Evolutionary conservation across 768 basidiomycete genomes (phyloP).

Genomic region (Auricularia auricula-judae): DNA sequence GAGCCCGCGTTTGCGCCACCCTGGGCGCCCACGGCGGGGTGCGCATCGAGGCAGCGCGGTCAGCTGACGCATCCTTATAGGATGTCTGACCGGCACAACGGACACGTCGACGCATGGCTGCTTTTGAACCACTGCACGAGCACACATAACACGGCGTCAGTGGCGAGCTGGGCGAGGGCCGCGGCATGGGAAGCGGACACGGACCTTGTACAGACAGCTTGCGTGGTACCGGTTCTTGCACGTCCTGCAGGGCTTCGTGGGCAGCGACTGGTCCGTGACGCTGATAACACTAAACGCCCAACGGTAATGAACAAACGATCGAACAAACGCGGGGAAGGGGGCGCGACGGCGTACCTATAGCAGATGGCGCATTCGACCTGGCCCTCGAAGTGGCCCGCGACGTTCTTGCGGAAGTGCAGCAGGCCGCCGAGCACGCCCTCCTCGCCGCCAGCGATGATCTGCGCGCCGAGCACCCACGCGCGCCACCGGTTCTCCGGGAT

Average conservation of each 20-base stretch:
- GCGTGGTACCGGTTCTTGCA: conserved; percentile 94
- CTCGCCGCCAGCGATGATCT: conserved; percentile 71
- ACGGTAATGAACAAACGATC: neutral
- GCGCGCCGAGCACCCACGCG: conserved; percentile 86
- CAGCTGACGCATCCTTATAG: conserved; percentile 5
- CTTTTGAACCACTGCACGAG: conserved; percentile 69
- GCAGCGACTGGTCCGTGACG: conserved; percentile 76
- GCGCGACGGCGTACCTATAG: conserved; percentile 61
- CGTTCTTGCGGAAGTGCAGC: conserved; percentile 87
- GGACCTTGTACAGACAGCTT: conserved; percentile 79
- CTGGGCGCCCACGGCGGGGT: too few relatives aligned
- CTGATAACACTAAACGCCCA: conserved; percentile 64
- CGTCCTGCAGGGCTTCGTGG: conserved; percentile 84
- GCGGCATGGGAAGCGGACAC: conserved; percentile 8
- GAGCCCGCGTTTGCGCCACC: too few relatives aligned
- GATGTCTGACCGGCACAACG: conserved; percentile 80
- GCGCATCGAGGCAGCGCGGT: too few relatives aligned
- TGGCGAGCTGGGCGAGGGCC: neutral
- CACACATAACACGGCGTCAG: neutral
- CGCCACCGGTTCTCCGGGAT: conserved; percentile 87
- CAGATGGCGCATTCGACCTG: conserved; percentile 95
- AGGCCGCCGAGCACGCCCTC: conserved; percentile 84
- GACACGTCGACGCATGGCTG: conserved; percentile 85
- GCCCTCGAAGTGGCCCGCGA: conserved; percentile 85
- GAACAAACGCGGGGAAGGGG: neutral